Evolutionary conservation across 441 rosid species (phyloP), one percentile per base, ranked within the genome.

Genomic region (Jatropha podagrica): DNA sequence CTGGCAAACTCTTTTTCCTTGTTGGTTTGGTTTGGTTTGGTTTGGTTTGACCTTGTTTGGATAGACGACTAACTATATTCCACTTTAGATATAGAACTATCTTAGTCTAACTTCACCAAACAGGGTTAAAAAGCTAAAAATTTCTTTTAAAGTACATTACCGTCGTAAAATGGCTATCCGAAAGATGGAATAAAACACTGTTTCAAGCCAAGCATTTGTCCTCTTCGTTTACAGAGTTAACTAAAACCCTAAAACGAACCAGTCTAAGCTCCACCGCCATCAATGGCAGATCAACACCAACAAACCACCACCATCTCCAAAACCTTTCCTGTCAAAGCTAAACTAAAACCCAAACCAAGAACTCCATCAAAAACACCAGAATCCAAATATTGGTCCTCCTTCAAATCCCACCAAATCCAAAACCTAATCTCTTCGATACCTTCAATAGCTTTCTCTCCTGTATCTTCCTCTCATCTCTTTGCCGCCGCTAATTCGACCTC

Each of bases 351-450:
- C 5, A 87, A 82, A 79, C 20, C 91, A 11, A 87, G 85, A 74
- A 79, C 87, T 11, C 81, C 84, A 11, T 86, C 91, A 0, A 92
- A 87, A 81, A 83, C 92, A 65, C 87, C 93, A 3, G 99, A 95
- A 71, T 93, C 97, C 12, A 90, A 89, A 76, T 90, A 88, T 80
- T 92, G 95, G 96, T 85, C 95, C 52, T 91, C 99, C 71, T 92
- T 90, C 90, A 91, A 91, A 80, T 82, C 87, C 75, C 86, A 78
- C 46, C 81, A 84, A 72, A 72, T 88, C 85, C 81, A 86, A 4
- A 78, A 85, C 74, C 88, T 91, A 55, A 61, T 86, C 56, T 89
- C 91, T 65, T 86, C 97, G 2, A 76, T 95, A 59, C 81, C 92
- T 37, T 89, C 95, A 52, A 60, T 95, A 55, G 68, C 83, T 54